A percentile compares a stretch with the other conserved stretches of the same genome.
Evolutionary conservation across 345 rosid species (phyloP).

Genomic region (Eucalyptus regnans): DNA sequence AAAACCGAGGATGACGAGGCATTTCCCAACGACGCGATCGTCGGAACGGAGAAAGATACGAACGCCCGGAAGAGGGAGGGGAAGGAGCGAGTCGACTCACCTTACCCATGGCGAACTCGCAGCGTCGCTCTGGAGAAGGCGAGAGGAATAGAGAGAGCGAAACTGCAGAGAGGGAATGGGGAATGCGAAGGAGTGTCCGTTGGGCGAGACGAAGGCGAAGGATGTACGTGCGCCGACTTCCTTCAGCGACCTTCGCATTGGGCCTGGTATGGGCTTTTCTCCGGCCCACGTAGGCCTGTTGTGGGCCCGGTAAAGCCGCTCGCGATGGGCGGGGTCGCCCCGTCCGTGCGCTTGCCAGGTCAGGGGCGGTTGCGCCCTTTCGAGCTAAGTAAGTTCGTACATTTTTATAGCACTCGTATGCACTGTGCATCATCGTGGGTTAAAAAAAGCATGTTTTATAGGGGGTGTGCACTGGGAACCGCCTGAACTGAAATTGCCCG

Average conservation of each 20-base stretch:
- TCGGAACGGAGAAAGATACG: background rate
- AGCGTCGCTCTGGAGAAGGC: background rate
- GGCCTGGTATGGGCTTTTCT: background rate
- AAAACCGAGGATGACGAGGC: background rate
- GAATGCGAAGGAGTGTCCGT: background rate
- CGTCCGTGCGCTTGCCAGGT: background rate
- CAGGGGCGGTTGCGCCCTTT: background rate
- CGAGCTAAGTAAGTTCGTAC: background rate
- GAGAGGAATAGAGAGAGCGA: background rate
- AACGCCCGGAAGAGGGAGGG: background rate
- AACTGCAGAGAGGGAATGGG: background rate
- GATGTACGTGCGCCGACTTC: background rate
- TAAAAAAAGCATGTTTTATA: background rate
- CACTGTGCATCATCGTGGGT: background rate
- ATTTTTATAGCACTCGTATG: background rate
- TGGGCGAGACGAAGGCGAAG: background rate
- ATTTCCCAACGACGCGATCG: background rate
- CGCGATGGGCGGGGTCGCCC: background rate
- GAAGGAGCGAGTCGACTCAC: background rate
- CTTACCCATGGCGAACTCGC: background rate
- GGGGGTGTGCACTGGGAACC: rapidly evolving
- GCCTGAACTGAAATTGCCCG: rapidly evolving
- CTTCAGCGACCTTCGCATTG: background rate
- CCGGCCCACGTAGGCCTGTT: background rate
- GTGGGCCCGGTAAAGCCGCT: background rate